Evolutionary conservation across 495 filamentous ascomycete genomes (phyloP).

Genomic region (Penicillium bialowiezense): DNA sequence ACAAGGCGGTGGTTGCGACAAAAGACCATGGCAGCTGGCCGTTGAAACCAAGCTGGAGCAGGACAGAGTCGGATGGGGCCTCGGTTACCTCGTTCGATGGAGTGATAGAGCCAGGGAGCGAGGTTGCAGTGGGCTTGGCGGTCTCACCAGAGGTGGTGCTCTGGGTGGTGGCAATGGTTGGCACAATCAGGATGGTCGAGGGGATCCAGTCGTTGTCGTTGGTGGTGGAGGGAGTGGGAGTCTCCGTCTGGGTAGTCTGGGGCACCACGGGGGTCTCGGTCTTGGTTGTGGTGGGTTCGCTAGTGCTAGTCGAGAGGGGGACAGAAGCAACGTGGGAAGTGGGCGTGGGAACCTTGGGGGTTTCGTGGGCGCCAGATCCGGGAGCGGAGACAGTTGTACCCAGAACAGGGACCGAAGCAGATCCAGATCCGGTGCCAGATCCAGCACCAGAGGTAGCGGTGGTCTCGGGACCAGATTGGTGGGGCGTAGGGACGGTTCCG

Average conservation of each 20-base stretch:
- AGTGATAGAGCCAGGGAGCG: conserved; percentile 71
- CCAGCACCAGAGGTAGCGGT: conserved; percentile 1
- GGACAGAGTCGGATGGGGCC: conserved; percentile 57
- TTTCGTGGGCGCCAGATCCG: conserved; percentile 6
- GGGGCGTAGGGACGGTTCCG: conserved; percentile 19
- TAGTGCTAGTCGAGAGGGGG: conserved; percentile 4
- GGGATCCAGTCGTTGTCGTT: conserved; percentile 26
- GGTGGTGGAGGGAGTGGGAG: conserved; percentile 11
- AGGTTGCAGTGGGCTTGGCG: conserved; percentile 41
- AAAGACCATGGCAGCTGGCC: conserved; percentile 78
- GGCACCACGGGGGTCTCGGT: conserved; percentile 26
- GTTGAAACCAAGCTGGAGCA: conserved; percentile 84
- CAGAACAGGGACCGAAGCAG: conserved; percentile 3
- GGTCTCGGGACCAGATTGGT: conserved; percentile 11
- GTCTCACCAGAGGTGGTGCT: conserved; percentile 33
- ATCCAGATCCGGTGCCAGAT: conserved; percentile 10
- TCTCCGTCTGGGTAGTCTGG: conserved; percentile 17
- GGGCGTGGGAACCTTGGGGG: conserved; percentile 11
- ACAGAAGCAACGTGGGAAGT: conserved; percentile 20
- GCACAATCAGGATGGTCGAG: conserved; percentile 24
- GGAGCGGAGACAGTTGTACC: conserved; percentile 18
- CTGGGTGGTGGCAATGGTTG: conserved; percentile 23
- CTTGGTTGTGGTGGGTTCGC: conserved; percentile 11
- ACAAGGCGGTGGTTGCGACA: conserved; percentile 64
- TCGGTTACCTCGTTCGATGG: conserved; percentile 54